These are phyloP conservation scores for Capsicum rhomboideum DNA, from an alignment of 257 asterid species.

Conservation along the genomic window DNA sequence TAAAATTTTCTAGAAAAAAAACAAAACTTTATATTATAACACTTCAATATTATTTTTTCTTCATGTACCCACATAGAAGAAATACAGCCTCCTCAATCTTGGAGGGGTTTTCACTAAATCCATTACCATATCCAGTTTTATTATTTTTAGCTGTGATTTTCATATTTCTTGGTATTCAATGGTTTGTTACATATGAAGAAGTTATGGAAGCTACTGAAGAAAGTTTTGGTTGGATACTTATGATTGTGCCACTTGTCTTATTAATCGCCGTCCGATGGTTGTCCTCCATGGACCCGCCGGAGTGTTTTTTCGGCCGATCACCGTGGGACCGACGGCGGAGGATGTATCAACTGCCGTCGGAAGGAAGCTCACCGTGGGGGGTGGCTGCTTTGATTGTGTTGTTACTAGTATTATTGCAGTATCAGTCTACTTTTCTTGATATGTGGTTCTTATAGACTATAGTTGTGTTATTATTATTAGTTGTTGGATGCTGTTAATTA, in stretches of 20 bases:
- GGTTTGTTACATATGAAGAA: slow-evolving; percentile 69
- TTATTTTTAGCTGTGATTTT: slow-evolving; percentile 52
- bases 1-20: background rate
- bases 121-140: slow-evolving; percentile 73
- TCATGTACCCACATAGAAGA: slow-evolving; percentile 31
- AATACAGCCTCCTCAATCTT: slow-evolving; percentile 37
- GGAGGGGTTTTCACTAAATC: slow-evolving; percentile 45
- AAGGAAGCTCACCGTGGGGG: slow-evolving; percentile 81
- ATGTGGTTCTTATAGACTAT: slow-evolving; percentile 44
- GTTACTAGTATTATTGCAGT: slow-evolving; percentile 62
- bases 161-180: slow-evolving; percentile 68
- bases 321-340: slow-evolving; percentile 46
- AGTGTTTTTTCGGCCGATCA: slow-evolving; percentile 29
- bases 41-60: background rate
- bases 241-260: slow-evolving; percentile 52
- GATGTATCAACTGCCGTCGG: slow-evolving; percentile 18
- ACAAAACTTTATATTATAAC: background rate
- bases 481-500: too few relatives aligned
- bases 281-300: slow-evolving; percentile 31
- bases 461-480: background rate
- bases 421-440: slow-evolving; percentile 65
- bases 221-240: slow-evolving; percentile 65
- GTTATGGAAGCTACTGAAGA: slow-evolving; percentile 68
- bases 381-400: slow-evolving; percentile 70
- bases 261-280: slow-evolving; percentile 51